Evolutionary conservation across 2,329 filamentous ascomycete species (phyloP), one percentile per base, ranked within the genome.

Genomic region (Talaromyces marneffei): DNA sequence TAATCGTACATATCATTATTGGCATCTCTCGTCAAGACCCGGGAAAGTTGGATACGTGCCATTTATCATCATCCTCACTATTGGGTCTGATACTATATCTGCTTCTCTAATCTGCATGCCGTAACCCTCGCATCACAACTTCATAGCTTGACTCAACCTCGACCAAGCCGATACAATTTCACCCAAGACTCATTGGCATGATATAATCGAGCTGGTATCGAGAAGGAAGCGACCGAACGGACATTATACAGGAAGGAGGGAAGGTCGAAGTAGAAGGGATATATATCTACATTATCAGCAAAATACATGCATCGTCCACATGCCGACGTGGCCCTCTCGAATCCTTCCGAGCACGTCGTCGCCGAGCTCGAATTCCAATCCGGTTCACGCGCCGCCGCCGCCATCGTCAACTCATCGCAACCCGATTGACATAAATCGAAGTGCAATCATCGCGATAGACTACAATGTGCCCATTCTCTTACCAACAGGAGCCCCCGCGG

Each of bases 321-420:
- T 79, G 70, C 70, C 73, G 67, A 69, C 73, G 65, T 69, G 67
- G 66, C 66, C 67, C 63, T 67, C 69, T 64, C 72, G 69, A 66
- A 69, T 72, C 57, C 66, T 66, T 57, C 70, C 69, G 59, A 66
- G 66, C 63, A 59, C 57, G 25, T 68, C 68, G 63, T 68, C 63
- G 59, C 66, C 67, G 63, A 70, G 60, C 60, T 59, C 66, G 40
- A 42, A 52, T 53, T 48, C 60, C n/a, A 54, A 39, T 29, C 53
- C 37, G 33, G 53, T 20, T 56, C 62, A 56, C 29, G 48, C 59
- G 25, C n/a, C 46, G 46, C 46, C 44, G 23, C 25, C 46, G 46
- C 46, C 35, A 25, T 33, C 35, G n/a, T 33, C 56, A 39, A 33
- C 54, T 42, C 50, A 59, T 59, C 60, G 60, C 18, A 55, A 33